Evolutionary conservation across 352 stramenopile genomes (phyloP).

Genomic region (Phytopythium litorale): DNA sequence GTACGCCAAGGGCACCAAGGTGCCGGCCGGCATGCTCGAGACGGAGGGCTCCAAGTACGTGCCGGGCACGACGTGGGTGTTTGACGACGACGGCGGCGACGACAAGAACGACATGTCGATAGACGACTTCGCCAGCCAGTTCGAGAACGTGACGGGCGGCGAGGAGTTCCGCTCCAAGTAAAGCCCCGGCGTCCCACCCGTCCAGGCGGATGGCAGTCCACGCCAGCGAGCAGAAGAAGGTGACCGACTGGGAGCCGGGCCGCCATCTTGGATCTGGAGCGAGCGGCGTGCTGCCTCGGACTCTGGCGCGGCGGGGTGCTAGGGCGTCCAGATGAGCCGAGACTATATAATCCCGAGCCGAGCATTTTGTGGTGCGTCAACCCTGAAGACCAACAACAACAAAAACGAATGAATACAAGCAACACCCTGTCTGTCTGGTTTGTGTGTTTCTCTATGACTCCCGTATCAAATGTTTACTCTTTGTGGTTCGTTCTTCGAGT

Average conservation of each 20-base stretch:
- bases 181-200: background rate
- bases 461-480: background rate
- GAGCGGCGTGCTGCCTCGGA: background rate
- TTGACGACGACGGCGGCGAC: conserved; percentile 82
- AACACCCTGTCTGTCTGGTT: background rate
- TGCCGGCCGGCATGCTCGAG: conserved; percentile 50
- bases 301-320: background rate
- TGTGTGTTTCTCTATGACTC: background rate
- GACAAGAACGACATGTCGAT: conserved; percentile 68
- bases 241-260: background rate
- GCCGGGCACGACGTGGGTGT: conserved; percentile 87
- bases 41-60: conserved; percentile 79
- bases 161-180: conserved; percentile 87
- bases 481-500: background rate
- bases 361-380: conserved; percentile 2
- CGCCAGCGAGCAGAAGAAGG: background rate
- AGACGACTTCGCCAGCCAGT: conserved; percentile 87
- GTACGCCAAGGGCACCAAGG: conserved; percentile 79
- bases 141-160: conserved; percentile 81
- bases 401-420: conserved; percentile 3
- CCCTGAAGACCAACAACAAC: background rate
- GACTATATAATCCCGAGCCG: background rate
- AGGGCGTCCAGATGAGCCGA: background rate
- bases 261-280: background rate
- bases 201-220: background rate